Base-by-base conservation (phyloP, 2,329 filamentous ascomycete genomes). In the Alternaria arborescens region DNA sequence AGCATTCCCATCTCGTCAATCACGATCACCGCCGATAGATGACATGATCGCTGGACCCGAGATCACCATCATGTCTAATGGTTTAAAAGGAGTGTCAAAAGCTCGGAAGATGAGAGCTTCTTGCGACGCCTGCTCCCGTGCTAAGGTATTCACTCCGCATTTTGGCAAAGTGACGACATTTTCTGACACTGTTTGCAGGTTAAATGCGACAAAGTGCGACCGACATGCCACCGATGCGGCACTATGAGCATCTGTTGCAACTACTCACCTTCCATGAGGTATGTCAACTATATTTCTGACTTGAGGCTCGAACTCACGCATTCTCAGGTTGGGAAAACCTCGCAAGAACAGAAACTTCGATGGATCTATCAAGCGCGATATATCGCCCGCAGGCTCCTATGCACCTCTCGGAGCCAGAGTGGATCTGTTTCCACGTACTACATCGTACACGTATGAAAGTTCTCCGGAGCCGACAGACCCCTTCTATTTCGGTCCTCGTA, bases 241-340 rank as follows among this genome's bases (percentile, higher is more conserved):
- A 78, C 74, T 52, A 77, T 78, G 72, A 71, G 68, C 41, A 73
- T 78, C n/a, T 77, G 76, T 65, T 78, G 76, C 65, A 77, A 78
- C 58, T 78, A 78, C 67, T 78, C 76, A 36, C 76, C 75, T 8
- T 78, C 76, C 12, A 78, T 78, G 76, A 78, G 76, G 76, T 78
- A 77, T 47, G 61, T 46, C 24, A 26, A n/a, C 18, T 38, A 10
- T 4, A n/a, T n/a, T 30, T 53, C 3, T 34, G 8, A 11, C 30
- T 22, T 11, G 22, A 26, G 2, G 18, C 20, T 59, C 36, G 41
- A 53, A 57, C 70, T 76, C 38, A 76, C 62, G 47, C 14, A 5
- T 53, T 10, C 11, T 36, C 36, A 77, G 76, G 53, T 51, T 78
- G 53, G 76, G 76, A 24, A 78, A 78, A 50, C 76, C 76, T 28